Evolutionary conservation across 768 basidiomycete genomes (phyloP).

Genomic region (Phylloporus rhodoxanthus): DNA sequence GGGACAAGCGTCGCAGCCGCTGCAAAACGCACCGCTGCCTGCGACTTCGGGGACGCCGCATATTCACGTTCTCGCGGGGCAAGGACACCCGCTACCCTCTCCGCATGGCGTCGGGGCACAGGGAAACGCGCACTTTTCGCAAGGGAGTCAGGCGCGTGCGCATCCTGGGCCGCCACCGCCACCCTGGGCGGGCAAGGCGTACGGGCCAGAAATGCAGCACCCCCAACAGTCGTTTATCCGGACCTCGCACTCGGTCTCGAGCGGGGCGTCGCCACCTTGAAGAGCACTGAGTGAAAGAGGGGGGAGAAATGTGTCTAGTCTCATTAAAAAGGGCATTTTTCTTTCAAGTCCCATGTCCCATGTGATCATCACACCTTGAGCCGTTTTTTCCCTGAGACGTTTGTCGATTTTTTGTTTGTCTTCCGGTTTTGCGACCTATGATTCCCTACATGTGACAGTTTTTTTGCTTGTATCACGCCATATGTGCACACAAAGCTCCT

Average conservation of each 20-base stretch:
- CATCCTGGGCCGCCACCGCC: conserved; percentile 22
- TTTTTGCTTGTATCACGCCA: not conserved
- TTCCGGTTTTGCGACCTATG: not conserved
- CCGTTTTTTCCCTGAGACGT: not conserved
- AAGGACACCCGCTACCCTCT: conserved; percentile 6
- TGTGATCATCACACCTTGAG: not conserved
- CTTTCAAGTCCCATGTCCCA: not conserved
- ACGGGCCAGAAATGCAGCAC: conserved; percentile 23
- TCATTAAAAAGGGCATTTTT: not conserved
- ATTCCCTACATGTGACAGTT: not conserved
- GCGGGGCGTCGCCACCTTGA: conserved; percentile 32
- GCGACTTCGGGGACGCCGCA: conserved; percentile 9
- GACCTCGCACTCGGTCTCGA: conserved; percentile 39
- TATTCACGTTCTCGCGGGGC: conserved; percentile 11
- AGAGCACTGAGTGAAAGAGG: not conserved
- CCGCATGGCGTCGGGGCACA: not conserved
- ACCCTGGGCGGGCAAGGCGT: conserved; percentile 22
- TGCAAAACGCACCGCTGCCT: conserved; percentile 1
- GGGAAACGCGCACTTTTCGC: conserved; percentile 5
- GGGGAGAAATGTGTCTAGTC: no score
- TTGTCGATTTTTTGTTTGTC: not conserved
- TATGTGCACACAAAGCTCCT: not conserved
- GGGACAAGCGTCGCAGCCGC: conserved; percentile 5
- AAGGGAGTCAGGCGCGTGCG: conserved; percentile 2
- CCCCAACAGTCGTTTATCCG: conserved; percentile 46